Evolutionary conservation across 176 grass and related monocot species (phyloP).

Genomic region (Lolium multiflorum): DNA sequence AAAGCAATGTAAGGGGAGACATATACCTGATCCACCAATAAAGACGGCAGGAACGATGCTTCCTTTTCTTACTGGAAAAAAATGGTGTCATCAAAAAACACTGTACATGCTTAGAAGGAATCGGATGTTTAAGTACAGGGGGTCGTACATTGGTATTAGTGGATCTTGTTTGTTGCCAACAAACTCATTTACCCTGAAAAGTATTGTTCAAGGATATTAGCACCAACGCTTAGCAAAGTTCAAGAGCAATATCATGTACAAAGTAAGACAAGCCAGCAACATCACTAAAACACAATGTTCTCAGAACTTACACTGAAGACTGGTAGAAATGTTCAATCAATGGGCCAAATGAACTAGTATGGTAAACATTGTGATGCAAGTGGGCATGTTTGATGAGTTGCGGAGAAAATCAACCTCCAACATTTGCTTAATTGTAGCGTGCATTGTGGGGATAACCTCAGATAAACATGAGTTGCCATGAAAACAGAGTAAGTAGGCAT

Average conservation of each 20-base stretch:
- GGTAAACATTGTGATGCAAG: not conserved
- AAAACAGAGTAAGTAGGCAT: too few relatives aligned
- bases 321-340: not conserved
- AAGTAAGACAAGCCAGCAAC: not conserved
- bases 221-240: not conserved
- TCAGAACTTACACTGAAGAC: not conserved
- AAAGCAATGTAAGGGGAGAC: not conserved
- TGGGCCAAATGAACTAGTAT: not conserved
- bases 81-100: constrained; percentile 4
- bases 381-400: not conserved
- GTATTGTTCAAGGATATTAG: constrained; percentile 29
- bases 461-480: not conserved
- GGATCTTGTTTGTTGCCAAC: constrained; percentile 84
- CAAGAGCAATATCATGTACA: not conserved
- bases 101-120: not conserved
- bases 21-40: constrained; percentile 75
- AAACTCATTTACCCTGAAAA: constrained; percentile 82
- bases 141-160: constrained; percentile 80
- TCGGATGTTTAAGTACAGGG: constrained; percentile 31
- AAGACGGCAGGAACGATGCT: constrained; percentile 54
- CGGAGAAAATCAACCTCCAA: not conserved
- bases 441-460: not conserved
- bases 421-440: not conserved
- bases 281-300: not conserved
- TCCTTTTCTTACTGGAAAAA: constrained; percentile 74